Evolutionary conservation across 2,329 filamentous ascomycete species (phyloP).

Genomic region (Pseudogymnoascus sp.): DNA sequence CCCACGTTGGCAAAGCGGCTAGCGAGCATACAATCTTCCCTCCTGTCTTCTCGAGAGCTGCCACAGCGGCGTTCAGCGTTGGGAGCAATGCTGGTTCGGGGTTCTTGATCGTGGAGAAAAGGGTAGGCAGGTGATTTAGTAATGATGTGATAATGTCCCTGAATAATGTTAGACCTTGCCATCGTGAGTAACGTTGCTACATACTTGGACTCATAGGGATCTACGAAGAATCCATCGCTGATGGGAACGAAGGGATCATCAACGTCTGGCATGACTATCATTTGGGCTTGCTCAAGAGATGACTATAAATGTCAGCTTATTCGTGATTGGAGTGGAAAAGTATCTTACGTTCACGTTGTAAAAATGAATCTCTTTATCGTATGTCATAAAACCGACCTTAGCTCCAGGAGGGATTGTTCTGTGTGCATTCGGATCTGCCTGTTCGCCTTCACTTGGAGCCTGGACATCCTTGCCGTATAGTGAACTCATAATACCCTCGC

Average conservation of each 20-base stretch:
- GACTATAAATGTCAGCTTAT: constrained; percentile 42
- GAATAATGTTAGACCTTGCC: not conserved
- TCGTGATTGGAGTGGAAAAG: not conserved
- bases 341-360: constrained; percentile 77
- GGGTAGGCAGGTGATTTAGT: constrained; percentile 71
- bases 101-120: constrained; percentile 84
- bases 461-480: constrained; percentile 66
- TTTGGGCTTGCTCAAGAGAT: constrained; percentile 78
- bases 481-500: constrained; percentile 77
- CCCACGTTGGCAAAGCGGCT: constrained; percentile 83
- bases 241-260: constrained; percentile 94
- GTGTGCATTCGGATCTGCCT: constrained; percentile 41
- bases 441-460: constrained; percentile 41
- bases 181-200: constrained; percentile 19
- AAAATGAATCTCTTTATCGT: constrained; percentile 94
- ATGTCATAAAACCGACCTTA: constrained; percentile 92
- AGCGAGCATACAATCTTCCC: constrained; percentile 89
- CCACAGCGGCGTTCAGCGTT: constrained; percentile 72
- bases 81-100: constrained; percentile 85
- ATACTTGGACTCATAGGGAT: constrained; percentile 80
- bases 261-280: constrained; percentile 97
- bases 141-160: constrained; percentile 77
- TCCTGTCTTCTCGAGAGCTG: constrained; percentile 78
- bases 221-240: constrained; percentile 87
- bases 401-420: constrained; percentile 66